Percentiles rank a stretch among this genome's conserved stretches.
Conservation (phyloP, 208 protist genomes). For the Leptomonas pyrrhocoris region DNA sequence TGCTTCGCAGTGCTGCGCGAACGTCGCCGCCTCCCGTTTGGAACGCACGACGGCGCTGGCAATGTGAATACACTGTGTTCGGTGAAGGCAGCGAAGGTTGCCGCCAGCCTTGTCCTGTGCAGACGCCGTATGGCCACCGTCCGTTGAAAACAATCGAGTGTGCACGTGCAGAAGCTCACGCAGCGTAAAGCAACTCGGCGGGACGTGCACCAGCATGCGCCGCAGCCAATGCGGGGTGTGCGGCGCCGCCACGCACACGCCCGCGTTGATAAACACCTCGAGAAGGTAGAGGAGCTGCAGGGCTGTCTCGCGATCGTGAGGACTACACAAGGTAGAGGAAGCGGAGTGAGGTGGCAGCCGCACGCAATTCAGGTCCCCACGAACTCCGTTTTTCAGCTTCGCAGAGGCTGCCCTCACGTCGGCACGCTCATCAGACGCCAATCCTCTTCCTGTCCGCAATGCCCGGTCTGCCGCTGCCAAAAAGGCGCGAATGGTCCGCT, state of each 20-base stretch:
- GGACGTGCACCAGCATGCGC: background rate
- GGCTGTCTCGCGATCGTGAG: background rate
- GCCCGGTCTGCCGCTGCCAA: conserved; percentile 19
- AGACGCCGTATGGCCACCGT: background rate
- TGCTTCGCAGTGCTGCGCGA: too few relatives aligned
- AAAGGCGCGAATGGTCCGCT: conserved; percentile 33
- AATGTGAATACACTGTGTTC: too few relatives aligned
- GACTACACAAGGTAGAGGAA: background rate
- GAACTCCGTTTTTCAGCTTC: background rate
- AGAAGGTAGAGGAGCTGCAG: conserved; percentile 20
- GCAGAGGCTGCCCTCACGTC: background rate
- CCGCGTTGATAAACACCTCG: conserved; percentile 22
- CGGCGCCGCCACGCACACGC: conserved; percentile 9
- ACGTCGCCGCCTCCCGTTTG: too few relatives aligned
- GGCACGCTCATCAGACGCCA: background rate
- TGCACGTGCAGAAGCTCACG: conserved; percentile 18
- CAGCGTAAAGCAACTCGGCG: background rate
- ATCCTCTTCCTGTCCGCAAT: background rate
- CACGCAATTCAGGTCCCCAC: background rate
- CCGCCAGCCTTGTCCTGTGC: background rate
- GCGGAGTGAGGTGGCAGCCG: background rate
- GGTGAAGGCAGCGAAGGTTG: too few relatives aligned
- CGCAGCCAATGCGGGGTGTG: conserved; percentile 20
- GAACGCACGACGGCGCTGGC: too few relatives aligned
- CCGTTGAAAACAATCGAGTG: background rate